A percentile compares a stretch with the other conserved stretches of the same genome.
These are phyloP conservation scores for Annulohypoxylon bovei DNA, from an alignment of 495 filamentous ascomycete genomes.

Conservation along the genomic window DNA sequence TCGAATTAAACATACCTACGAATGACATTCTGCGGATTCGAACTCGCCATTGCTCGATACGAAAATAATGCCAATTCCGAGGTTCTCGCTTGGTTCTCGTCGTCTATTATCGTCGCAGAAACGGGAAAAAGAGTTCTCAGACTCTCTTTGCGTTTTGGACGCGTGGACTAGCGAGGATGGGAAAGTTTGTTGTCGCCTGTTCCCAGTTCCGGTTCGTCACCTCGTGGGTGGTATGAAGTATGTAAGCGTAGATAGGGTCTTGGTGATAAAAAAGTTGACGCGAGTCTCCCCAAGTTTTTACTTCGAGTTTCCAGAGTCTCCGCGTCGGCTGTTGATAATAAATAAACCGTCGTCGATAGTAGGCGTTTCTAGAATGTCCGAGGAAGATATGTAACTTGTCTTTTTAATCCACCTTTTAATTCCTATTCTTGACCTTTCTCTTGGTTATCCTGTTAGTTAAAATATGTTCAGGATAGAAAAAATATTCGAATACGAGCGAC, in stretches of 20 bases:
- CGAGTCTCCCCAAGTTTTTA: conserved; percentile 20
- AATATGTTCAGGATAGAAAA: conserved; percentile 35
- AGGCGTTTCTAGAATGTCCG: conserved; percentile 12
- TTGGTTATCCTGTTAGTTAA: conserved; percentile 14
- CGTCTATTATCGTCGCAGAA: conserved; percentile 17
- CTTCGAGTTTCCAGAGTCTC: conserved; percentile 19
- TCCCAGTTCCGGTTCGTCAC: conserved; percentile 27
- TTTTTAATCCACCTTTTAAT: background rate
- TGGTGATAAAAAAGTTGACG: conserved; percentile 36
- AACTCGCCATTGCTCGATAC: conserved; percentile 46
- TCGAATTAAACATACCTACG: conserved; percentile 48
- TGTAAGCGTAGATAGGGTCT: conserved; percentile 27
- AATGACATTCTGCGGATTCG: conserved; percentile 50
- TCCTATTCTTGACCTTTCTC: conserved; percentile 9
- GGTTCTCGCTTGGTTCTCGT: conserved; percentile 2
- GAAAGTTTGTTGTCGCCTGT: conserved; percentile 25
- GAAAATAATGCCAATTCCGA: conserved; percentile 31
- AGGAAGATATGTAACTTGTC: background rate
- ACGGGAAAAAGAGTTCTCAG: conserved; percentile 24
- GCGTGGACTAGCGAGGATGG: conserved; percentile 20
- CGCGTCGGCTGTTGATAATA: conserved; percentile 6
- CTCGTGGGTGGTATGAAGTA: conserved; percentile 23
- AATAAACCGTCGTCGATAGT: conserved; percentile 16
- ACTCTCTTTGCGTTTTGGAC: conserved; percentile 18
- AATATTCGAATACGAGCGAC: conserved; percentile 40